Base-by-base conservation (phyloP, 1,284 basidiomycete genomes). In the Phlebopus sp. region DNA sequence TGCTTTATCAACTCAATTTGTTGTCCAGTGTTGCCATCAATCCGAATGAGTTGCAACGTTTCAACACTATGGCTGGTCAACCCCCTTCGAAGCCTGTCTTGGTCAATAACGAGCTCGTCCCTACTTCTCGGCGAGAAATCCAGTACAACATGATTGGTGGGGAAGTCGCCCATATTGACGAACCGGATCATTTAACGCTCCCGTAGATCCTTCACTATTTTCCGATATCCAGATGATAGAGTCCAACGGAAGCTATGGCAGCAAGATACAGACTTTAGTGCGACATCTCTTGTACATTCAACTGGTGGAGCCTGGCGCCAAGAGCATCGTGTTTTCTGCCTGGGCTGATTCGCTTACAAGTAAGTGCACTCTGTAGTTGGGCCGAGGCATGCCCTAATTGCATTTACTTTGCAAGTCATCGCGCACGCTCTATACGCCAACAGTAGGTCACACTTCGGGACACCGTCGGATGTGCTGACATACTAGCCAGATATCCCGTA, bases 311-410 rank as follows among this genome's bases (percentile, higher is more conserved):
- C 75, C 81, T 13, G 85, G 80, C 5, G 71, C 84, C 21, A 90
- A 90, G 69, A 88, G 84, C 57, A 89, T 90, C 42, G 78, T 90
- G 23, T 90, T 90, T 57, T 90, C 86, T 14, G 87, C 87, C 5
- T 90, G 87, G 86, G 82, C 82, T 4, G 87, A 89, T 68, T 89
- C 86, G 0, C 61, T 90, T 37, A 73, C 77, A 36, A 90, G 87
- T 89, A 55, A 54, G 85, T 69, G 25, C 42, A 32, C 9, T 37
- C 9, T 29, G 31, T 30, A 32, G 18, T 19, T 31, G n/a, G 53
- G 19, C 15, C 27, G 18, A 37, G 17, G 31, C 44, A 37, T 8
- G 9, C 9, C 3, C 0, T 10, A 25, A 42, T 46, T 46, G 36
- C 54, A 27, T 49, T 52, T 14, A 34, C 41, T n/a, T 35, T 37